Evolutionary conservation across 768 basidiomycete species (phyloP).

Genomic region (Vararia minispora): DNA sequence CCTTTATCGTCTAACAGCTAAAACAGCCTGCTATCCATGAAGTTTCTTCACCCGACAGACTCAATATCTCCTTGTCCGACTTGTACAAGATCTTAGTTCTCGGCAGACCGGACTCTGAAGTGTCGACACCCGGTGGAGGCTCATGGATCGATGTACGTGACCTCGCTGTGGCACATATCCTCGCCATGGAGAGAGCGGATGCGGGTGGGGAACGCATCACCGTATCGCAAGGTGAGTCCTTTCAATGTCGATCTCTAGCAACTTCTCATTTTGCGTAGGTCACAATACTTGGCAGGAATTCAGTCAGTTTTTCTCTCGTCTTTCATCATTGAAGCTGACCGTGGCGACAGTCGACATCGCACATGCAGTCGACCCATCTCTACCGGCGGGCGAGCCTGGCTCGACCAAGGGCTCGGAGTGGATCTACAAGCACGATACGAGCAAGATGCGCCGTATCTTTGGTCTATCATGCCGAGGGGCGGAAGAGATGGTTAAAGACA

Average conservation of each 20-base stretch:
- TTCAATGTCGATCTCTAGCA: neutral
- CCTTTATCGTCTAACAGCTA: too few species aligned
- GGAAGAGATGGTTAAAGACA: constrained; percentile 3
- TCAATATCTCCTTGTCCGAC: neutral
- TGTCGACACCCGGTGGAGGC: neutral
- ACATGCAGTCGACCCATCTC: neutral
- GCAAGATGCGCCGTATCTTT: neutral
- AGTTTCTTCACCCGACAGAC: neutral
- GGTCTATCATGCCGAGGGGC: neutral
- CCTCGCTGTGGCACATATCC: constrained; percentile 1
- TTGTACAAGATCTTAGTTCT: neutral
- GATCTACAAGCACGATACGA: neutral
- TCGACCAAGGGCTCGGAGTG: neutral
- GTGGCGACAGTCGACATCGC: constrained; percentile 1
- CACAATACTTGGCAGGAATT: constrained; percentile 7
- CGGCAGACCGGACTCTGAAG: neutral
- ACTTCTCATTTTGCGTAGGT: too few species aligned
- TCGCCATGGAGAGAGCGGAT: constrained; percentile 1
- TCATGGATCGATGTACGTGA: constrained; percentile 1
- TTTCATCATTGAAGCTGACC: neutral
- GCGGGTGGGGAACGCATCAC: constrained; percentile 5
- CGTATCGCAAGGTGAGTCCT: neutral
- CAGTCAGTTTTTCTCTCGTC: neutral
- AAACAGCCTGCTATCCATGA: constrained; percentile 6
- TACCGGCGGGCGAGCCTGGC: constrained; percentile 1